Conservation (phyloP, 2,329 filamentous ascomycete species). For the Blastomyces parvus region DNA sequence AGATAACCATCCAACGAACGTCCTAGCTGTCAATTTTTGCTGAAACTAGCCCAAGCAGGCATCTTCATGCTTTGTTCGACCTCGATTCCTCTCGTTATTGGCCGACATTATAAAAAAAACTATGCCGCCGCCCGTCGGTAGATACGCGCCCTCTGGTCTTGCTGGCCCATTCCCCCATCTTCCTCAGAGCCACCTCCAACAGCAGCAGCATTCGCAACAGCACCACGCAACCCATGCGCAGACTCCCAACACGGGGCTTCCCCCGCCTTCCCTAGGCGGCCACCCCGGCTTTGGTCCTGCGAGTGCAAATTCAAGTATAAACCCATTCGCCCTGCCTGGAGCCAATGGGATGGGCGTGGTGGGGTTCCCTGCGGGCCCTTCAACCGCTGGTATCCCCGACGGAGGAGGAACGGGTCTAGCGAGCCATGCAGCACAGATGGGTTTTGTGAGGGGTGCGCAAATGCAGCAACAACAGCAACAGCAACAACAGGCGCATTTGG, state of each 20-base stretch:
- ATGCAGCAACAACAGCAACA: conserved; percentile 52
- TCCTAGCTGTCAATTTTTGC: conserved; percentile 10
- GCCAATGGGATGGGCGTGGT: conserved; percentile 51
- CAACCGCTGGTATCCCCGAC: conserved; percentile 38
- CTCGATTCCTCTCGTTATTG: conserved; percentile 14
- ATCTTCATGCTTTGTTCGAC: conserved; percentile 18
- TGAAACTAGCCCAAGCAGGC: conserved; percentile 9
- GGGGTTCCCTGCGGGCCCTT: conserved; percentile 46
- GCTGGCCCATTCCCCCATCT: conserved; percentile 52
- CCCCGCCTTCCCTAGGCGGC: conserved; percentile 50
- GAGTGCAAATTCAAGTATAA: conserved; percentile 57
- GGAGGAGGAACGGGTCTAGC: conserved; percentile 60
- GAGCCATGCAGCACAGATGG: conserved; percentile 78
- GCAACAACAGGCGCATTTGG: conserved; percentile 35
- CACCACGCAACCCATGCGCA: conserved; percentile 35
- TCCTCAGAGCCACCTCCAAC: conserved; percentile 41
- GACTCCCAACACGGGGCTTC: conserved; percentile 40
- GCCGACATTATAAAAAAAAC: conserved; percentile 21
- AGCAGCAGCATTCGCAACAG: conserved; percentile 38
- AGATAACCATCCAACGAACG: not conserved
- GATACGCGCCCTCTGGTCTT: conserved; percentile 50
- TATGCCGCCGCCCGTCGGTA: conserved; percentile 52
- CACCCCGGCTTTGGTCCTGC: conserved; percentile 58
- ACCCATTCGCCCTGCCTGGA: conserved; percentile 51
- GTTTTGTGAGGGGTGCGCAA: conserved; percentile 66